Evolutionary conservation across 768 basidiomycete genomes (phyloP).

Genomic region (Dioszegia crocea): DNA sequence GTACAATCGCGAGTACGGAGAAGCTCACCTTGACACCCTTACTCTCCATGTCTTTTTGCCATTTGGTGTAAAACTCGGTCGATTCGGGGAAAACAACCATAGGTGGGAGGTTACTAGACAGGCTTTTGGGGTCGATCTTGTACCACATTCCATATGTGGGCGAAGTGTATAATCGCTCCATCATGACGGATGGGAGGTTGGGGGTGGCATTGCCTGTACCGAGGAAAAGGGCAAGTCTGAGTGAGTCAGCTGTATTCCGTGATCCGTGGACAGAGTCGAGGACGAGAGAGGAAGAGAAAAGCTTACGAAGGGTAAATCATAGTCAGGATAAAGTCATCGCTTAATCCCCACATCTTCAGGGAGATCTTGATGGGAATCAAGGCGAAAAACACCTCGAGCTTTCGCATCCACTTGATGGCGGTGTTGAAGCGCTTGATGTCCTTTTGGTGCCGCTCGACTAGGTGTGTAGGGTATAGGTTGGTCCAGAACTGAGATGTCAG

Average conservation of each 20-base stretch:
- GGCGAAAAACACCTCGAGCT: constrained; percentile 51
- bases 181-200: constrained; percentile 51
- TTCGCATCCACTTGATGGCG: constrained; percentile 49
- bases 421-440: constrained; percentile 51
- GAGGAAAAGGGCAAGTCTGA: constrained; percentile 17
- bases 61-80: constrained; percentile 50
- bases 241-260: too few species aligned
- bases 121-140: constrained; percentile 48
- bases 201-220: constrained; percentile 53
- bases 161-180: constrained; percentile 53
- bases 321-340: constrained; percentile 50
- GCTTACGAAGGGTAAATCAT: constrained; percentile 51
- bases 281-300: neutral
- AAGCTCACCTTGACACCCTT: constrained; percentile 50
- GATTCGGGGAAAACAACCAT: constrained; percentile 54
- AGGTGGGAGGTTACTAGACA: constrained; percentile 51
- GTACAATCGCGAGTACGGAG: neutral
- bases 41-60: constrained; percentile 47
- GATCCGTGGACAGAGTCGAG: too few species aligned
- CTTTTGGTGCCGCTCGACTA: constrained; percentile 48
- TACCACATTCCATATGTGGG: constrained; percentile 55
- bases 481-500: constrained; percentile 51
- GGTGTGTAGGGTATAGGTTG: constrained; percentile 53
- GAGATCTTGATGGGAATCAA: constrained; percentile 52
- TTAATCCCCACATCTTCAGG: constrained; percentile 52